Evolutionary conservation across 192 early-diverging fungal genomes (phyloP).

Genomic region (Mortierella alpina): DNA sequence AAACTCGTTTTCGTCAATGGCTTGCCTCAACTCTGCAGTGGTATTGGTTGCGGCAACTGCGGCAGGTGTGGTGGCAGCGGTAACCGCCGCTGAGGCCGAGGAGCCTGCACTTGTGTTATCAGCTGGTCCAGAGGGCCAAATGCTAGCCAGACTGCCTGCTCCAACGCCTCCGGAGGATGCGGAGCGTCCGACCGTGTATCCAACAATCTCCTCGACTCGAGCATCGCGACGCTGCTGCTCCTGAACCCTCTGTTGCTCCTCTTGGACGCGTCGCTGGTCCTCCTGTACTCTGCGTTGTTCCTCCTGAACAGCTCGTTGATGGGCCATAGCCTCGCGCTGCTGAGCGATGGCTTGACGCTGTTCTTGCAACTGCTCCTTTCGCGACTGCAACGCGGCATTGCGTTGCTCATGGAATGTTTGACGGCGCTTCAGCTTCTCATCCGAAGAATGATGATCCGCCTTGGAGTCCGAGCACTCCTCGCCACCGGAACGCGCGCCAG

Average conservation of each 20-base stretch:
- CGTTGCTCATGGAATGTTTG: slow-evolving; percentile 47
- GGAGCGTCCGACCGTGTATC: neutral
- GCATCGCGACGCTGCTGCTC: slow-evolving; percentile 21
- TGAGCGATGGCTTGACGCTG: slow-evolving; percentile 19
- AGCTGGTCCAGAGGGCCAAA: slow-evolving; percentile 24
- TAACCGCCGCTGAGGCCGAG: neutral
- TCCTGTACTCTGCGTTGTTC: slow-evolving; percentile 12
- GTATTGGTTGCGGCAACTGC: neutral
- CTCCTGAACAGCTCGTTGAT: slow-evolving; percentile 4
- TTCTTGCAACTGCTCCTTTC: slow-evolving; percentile 18
- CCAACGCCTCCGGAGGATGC: slow-evolving; percentile 7
- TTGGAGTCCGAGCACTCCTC: slow-evolving; percentile 2
- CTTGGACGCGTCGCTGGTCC: slow-evolving; percentile 12
- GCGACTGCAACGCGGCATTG: slow-evolving; percentile 14
- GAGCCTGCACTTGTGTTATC: neutral
- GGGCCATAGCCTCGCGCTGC: slow-evolving; percentile 19
- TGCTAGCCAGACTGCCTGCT: slow-evolving; percentile 35
- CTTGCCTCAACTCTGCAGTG: neutral
- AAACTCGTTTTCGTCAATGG: slow-evolving; percentile 6
- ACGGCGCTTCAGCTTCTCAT: slow-evolving; percentile 40
- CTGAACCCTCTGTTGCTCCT: slow-evolving; percentile 13
- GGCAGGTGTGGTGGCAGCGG: neutral
- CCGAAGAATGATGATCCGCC: neutral
- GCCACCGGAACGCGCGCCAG: slow-evolving; percentile 29
- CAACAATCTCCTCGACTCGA: slow-evolving; percentile 10